Percentiles rank a stretch among this genome's conserved stretches.
phyloP scores from a whole-genome alignment of 2,329 filamentous ascomycete genomes.

The Botrytis sinoallii region DNA sequence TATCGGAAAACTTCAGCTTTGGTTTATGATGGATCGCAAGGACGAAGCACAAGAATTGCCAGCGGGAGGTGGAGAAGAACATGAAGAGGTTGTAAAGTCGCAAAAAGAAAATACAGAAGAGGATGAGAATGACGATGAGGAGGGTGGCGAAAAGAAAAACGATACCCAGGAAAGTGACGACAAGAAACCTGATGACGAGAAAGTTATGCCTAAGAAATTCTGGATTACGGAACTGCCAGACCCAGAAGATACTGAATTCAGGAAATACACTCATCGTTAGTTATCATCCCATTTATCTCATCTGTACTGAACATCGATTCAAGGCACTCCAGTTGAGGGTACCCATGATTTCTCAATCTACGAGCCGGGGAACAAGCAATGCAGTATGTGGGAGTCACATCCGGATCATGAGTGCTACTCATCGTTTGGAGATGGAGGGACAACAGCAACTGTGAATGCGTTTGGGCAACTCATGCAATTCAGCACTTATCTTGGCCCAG shows the following conservation, averaged over 20 bases:
- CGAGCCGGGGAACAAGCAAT: background rate
- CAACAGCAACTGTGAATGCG: background rate
- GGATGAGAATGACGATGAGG: no score
- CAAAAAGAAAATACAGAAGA: background rate
- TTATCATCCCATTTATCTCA: background rate
- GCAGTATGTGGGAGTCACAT: background rate
- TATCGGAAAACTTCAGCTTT: background rate
- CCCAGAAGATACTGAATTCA: background rate
- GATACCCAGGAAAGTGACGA: no score
- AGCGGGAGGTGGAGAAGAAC: background rate
- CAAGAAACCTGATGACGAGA: no score
- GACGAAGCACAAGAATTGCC: background rate
- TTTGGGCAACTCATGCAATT: background rate
- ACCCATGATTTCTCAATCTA: background rate
- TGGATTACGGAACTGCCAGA: background rate
- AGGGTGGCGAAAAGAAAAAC: no score
- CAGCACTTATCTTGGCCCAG: background rate
- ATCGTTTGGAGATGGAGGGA: background rate
- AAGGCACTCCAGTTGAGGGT: background rate
- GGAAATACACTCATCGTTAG: background rate
- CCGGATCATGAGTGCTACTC: background rate
- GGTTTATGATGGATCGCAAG: background rate
- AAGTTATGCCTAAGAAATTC: background rate
- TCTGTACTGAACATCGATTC: background rate
- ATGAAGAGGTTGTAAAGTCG: background rate